Base-by-base conservation (phyloP, 1,139 yeast species). In the Taphrina betulina region DNA sequence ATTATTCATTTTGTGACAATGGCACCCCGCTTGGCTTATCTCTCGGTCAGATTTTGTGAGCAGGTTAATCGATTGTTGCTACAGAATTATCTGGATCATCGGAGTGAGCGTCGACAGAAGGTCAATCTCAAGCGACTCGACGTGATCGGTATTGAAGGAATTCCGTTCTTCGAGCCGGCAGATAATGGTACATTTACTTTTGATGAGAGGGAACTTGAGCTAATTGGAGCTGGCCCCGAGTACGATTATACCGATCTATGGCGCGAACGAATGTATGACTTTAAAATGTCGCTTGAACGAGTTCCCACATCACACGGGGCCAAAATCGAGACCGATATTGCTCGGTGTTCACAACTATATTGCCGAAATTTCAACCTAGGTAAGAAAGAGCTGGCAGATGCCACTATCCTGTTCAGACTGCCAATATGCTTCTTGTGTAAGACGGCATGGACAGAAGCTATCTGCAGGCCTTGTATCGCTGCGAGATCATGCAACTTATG, bases 191-290 rank as follows among this genome's bases (percentile, higher is more conserved):
- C 33, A n/a, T 24, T 40, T 26, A 36, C 53, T 5, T 36, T 48
- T 22, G 33, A 37, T 29, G 44, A 38, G n/a, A 28, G 34, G 23
- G 38, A 34, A 23, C 34, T 45, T 36, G 52, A 45, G 23, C 42
- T 45, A 35, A 45, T 36, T 16, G 52, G 52, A n/a, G 38, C 52
- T 22, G n/a, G n/a, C n/a, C 53, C 53, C 3, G 48, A 40, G 34
- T 51, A 29, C 20, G 55, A 51, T 33, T 40, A 51, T 20, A 20
- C 35, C 3, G 55, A 51, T 17, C 33, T 26, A 8, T 51, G 55
- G 55, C 46, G 48, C 1, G 48, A 51, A 20, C 48, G 34, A 5
- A 34, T 51, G 31, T 31, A 33, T 23, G 48, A 51, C 22, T 41
- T 51, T 23, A 33, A 40, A n/a, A 42, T 37, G 26, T 33, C 48